Conservation (phyloP, 1,284 basidiomycete genomes). For the Rhodotorula sp. region DNA sequence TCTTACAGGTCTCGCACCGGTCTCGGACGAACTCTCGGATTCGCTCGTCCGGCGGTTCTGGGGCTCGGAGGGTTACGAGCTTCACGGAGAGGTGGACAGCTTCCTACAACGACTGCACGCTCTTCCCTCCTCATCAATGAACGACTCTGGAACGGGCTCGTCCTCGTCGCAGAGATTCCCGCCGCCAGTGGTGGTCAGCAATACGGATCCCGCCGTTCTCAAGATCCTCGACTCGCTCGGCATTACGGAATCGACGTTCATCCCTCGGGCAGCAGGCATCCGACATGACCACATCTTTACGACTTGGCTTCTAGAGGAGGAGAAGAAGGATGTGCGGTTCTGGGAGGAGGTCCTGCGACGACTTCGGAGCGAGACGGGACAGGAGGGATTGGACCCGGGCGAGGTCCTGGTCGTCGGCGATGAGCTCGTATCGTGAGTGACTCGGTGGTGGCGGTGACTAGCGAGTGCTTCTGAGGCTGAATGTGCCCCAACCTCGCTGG, state of each 20-base stretch:
- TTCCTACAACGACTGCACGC: constrained; percentile 25
- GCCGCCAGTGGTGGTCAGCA: constrained; percentile 31
- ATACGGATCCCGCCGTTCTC: constrained; percentile 35
- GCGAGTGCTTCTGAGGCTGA: no score
- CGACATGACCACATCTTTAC: constrained; percentile 25
- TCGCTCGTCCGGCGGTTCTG: constrained; percentile 40
- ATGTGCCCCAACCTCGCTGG: no score
- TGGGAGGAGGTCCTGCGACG: constrained; percentile 28
- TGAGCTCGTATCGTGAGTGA: constrained; percentile 23
- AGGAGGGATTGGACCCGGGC: background rate
- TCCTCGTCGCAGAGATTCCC: background rate
- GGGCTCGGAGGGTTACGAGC: constrained; percentile 34
- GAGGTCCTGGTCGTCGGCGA: constrained; percentile 36
- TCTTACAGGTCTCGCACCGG: constrained; percentile 10
- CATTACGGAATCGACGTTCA: background rate
- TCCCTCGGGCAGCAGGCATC: constrained; percentile 1
- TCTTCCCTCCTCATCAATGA: background rate
- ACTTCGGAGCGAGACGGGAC: background rate
- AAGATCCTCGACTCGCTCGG: constrained; percentile 37
- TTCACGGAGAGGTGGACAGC: constrained; percentile 33
- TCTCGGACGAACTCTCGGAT: constrained; percentile 2
- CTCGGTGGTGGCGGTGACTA: no score
- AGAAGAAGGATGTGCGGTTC: constrained; percentile 20
- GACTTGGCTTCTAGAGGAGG: constrained; percentile 29
- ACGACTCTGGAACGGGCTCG: background rate